Conservation (phyloP, 257 asterid species). For the Solanum paucissectum region DNA sequence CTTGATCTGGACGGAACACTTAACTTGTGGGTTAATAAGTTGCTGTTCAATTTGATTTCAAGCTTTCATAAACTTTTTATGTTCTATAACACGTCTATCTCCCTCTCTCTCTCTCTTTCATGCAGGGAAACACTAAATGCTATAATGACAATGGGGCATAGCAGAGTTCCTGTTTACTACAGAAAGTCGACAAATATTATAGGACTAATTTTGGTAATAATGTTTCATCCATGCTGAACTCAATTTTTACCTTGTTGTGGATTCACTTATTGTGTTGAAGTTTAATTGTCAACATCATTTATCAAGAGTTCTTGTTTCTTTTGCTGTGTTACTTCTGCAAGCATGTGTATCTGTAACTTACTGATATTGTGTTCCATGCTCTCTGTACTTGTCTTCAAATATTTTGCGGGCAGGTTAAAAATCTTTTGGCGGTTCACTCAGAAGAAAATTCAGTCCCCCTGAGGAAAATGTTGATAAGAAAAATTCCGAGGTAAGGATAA, state of each 20-base stretch:
- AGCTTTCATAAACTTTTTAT: not conserved
- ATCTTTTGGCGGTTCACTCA: conserved; percentile 83
- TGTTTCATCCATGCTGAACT: not conserved
- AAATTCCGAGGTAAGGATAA: conserved; percentile 70
- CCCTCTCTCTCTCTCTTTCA: not conserved
- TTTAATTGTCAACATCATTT: not conserved
- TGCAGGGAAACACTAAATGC: conserved; percentile 85
- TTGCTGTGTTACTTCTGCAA: not conserved
- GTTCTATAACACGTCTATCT: not conserved
- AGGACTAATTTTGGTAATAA: conserved; percentile 81
- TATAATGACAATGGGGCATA: conserved; percentile 94
- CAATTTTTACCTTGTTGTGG: not conserved
- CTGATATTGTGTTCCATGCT: not conserved
- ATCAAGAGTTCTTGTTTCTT: not conserved
- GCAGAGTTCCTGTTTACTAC: conserved; percentile 86
- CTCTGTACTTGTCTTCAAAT: not conserved
- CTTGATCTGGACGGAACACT: conserved; percentile 82
- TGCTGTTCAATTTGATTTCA: not conserved
- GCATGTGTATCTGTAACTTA: not conserved
- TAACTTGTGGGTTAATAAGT: conserved; percentile 63
- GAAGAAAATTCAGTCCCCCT: conserved; percentile 63
- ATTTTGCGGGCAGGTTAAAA: conserved; percentile 55
- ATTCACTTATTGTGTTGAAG: not conserved
- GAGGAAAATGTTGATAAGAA: conserved; percentile 81
- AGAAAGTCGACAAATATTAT: conserved; percentile 67